phyloP scores from a whole-genome alignment of 1,139 yeast genomes.

The Magnusiomyces ingens region DNA sequence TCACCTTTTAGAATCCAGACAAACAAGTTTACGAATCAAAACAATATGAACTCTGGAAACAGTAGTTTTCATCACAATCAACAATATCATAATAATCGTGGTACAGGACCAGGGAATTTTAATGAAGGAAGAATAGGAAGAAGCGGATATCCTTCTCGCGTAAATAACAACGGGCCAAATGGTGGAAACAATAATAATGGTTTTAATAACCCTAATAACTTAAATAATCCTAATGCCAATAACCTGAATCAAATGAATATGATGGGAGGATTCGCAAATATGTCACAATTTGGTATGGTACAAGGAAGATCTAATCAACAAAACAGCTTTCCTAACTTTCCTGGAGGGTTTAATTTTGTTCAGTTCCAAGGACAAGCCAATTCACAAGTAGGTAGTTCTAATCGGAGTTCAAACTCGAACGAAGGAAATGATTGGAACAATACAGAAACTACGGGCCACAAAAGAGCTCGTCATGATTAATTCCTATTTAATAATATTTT shows the following conservation, averaged over 20 bases:
- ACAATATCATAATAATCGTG: background rate
- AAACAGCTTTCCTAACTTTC: background rate
- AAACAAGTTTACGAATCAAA: conserved; percentile 16
- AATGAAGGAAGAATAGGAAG: background rate
- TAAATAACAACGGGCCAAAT: background rate
- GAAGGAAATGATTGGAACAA: conserved; percentile 2
- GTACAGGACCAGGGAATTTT: background rate
- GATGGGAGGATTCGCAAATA: background rate
- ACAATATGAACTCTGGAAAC: conserved; percentile 7
- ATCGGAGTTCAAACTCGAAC: background rate
- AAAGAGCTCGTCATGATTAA: conserved; percentile 17
- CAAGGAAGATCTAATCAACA: background rate
- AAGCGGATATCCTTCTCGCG: background rate
- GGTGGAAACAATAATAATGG: conserved; percentile 5
- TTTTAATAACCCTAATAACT: background rate
- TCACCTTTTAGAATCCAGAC: conserved; percentile 22
- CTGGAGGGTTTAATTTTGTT: conserved; percentile 6
- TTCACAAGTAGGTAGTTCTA: background rate
- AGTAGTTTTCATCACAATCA: background rate
- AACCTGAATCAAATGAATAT: background rate
- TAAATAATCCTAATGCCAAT: conserved; percentile 4
- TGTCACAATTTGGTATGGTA: conserved; percentile 1
- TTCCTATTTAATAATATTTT: background rate
- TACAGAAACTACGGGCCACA: conserved; percentile 11
- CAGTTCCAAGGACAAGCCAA: background rate